A percentile compares a stretch with the other conserved stretches of the same genome.
These are phyloP conservation scores for Paxillus ammoniavirescens DNA, from an alignment of 768 basidiomycete genomes.

Conservation along the genomic window DNA sequence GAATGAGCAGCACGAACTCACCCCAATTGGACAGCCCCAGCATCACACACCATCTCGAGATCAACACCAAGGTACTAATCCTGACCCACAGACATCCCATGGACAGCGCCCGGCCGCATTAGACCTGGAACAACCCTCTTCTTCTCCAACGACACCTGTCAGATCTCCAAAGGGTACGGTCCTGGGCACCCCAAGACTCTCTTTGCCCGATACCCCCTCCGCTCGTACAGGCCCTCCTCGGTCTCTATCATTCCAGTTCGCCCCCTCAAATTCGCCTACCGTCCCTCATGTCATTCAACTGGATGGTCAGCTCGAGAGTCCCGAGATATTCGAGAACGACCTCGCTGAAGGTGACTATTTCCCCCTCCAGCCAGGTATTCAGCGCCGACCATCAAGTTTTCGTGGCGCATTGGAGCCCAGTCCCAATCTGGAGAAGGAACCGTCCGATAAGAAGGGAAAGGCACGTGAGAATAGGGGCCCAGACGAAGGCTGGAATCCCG, in stretches of 20 bases:
- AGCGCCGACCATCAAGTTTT: conserved; percentile 44
- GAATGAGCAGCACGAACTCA: neutral
- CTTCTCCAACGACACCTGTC: conserved; percentile 4
- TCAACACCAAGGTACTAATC: neutral
- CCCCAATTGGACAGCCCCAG: neutral
- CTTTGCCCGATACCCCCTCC: conserved; percentile 48
- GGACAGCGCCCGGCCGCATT: conserved; percentile 11
- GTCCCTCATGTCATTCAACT: conserved; percentile 27
- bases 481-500: conserved; percentile 55
- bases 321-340: conserved; percentile 27
- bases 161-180: neutral
- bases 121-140: conserved; percentile 13
- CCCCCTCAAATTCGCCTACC: conserved; percentile 42
- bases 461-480: conserved; percentile 44
- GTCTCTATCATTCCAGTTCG: conserved; percentile 65
- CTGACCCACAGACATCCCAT: neutral
- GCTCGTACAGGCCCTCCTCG: conserved; percentile 72
- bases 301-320: conserved; percentile 28
- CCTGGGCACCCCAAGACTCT: neutral
- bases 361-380: conserved; percentile 28
- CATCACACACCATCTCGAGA: neutral
- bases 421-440: conserved; percentile 33
- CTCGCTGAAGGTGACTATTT: conserved; percentile 33
- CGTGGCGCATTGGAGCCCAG: conserved; percentile 58
- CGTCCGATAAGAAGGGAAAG: conserved; percentile 54